A percentile compares a stretch with the other conserved stretches of the same genome.
Evolutionary conservation across 2,329 filamentous ascomycete genomes (phyloP).

Genomic region (Claviceps sp.): DNA sequence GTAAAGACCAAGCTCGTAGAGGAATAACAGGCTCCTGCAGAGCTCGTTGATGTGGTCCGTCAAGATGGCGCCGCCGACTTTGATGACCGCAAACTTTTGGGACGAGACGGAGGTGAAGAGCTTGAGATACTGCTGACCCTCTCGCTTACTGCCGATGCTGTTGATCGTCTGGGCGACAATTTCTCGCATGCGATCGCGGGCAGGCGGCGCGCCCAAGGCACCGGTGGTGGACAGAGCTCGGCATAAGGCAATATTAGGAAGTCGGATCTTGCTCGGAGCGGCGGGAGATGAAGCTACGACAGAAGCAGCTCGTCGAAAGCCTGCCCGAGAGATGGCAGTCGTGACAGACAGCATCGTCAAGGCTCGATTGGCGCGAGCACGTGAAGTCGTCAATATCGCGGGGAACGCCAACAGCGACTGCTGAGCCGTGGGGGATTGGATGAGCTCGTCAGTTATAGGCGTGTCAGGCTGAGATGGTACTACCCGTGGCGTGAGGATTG

Average conservation of each 20-base stretch:
- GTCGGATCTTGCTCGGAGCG: neutral
- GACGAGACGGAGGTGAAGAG: slow-evolving; percentile 95
- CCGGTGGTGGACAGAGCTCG: neutral
- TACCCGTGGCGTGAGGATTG: too few species aligned
- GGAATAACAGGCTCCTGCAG: slow-evolving; percentile 76
- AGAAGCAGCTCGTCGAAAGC: neutral
- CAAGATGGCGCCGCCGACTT: slow-evolving; percentile 91
- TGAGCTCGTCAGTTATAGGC: too few species aligned
- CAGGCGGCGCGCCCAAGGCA: neutral
- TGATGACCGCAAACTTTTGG: slow-evolving; percentile 96
- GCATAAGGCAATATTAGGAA: neutral
- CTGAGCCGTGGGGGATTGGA: too few species aligned
- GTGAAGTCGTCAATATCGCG: neutral
- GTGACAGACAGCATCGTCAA: slow-evolving; percentile 3
- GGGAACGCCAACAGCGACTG: neutral
- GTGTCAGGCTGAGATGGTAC: too few species aligned
- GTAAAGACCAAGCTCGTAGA: slow-evolving; percentile 89
- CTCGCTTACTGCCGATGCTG: slow-evolving; percentile 5
- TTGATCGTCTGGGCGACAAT: slow-evolving; percentile 5
- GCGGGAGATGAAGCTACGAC: neutral
- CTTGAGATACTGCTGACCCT: slow-evolving; percentile 75
- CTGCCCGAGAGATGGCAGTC: neutral
- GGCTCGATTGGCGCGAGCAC: too few species aligned
- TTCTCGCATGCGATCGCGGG: slow-evolving; percentile 1
- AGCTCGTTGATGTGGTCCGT: slow-evolving; percentile 89